phyloP scores from a whole-genome alignment of 306 rosid species.

The Acacia acuminata region DNA sequence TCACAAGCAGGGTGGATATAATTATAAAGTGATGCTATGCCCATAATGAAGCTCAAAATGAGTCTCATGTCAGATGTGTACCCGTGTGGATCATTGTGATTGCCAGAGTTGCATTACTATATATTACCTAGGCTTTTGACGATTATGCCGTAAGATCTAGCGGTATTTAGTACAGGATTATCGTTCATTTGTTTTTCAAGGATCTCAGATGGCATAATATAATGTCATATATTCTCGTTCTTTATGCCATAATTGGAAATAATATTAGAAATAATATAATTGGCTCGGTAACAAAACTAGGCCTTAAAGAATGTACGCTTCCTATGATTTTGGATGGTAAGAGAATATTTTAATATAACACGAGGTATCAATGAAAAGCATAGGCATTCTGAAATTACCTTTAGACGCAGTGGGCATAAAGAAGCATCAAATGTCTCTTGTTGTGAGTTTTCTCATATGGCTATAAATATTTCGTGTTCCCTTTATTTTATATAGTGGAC shows the following conservation, averaged over 20 bases:
- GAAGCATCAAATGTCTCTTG: not conserved
- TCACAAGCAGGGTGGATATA: not conserved
- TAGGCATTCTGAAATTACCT: not conserved
- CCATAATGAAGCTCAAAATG: not conserved
- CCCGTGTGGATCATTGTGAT: not conserved
- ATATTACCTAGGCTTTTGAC: not conserved
- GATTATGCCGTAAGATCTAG: not conserved
- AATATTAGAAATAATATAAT: not conserved
- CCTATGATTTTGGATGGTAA: not conserved
- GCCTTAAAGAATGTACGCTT: not conserved
- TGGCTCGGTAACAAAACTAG: not conserved
- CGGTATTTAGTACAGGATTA: not conserved
- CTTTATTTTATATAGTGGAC: not conserved
- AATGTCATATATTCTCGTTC: not conserved
- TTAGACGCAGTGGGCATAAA: not conserved
- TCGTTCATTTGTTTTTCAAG: not conserved
- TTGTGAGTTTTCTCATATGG: not conserved
- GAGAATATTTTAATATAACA: not conserved
- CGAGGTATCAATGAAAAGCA: not conserved
- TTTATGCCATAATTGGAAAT: not conserved
- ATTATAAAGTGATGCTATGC: not conserved
- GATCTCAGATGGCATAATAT: not conserved
- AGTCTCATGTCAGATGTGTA: not conserved
- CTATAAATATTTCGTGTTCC: not conserved
- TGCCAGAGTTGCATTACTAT: not conserved